Percentiles rank a stretch among this genome's conserved stretches.
Evolutionary conservation across 1,284 basidiomycete species (phyloP).

Genomic region (Leccinum solheimii): DNA sequence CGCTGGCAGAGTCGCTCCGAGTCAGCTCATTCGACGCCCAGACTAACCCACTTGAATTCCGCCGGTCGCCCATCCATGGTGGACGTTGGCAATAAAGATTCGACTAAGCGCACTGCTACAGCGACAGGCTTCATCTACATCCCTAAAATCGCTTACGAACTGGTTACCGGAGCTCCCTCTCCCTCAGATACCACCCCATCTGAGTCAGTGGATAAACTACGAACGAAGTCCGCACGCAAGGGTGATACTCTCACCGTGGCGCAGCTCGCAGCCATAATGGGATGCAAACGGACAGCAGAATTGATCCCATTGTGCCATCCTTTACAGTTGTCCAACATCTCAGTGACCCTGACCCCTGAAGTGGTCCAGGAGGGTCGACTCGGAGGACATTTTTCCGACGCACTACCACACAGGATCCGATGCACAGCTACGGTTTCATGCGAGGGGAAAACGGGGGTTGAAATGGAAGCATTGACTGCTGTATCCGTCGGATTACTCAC

Average conservation of each 20-base stretch:
- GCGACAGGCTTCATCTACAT: slow-evolving; percentile 79
- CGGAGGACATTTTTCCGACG: slow-evolving; percentile 5
- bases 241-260: slow-evolving; percentile 79
- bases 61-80: slow-evolving; percentile 79
- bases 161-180: slow-evolving; percentile 46
- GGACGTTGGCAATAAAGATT: slow-evolving; percentile 65
- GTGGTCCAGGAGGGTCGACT: background rate
- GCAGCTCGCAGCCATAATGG: slow-evolving; percentile 86
- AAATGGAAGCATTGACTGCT: slow-evolving; percentile 92
- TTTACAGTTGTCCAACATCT: slow-evolving; percentile 67
- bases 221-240: slow-evolving; percentile 59
- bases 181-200: slow-evolving; percentile 27
- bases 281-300: slow-evolving; percentile 76
- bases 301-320: slow-evolving; percentile 89
- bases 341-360: slow-evolving; percentile 59
- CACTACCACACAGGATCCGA: slow-evolving; percentile 50
- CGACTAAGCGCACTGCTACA: slow-evolving; percentile 72
- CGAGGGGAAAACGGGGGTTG: slow-evolving; percentile 83
- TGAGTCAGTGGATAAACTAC: slow-evolving; percentile 33
- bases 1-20: slow-evolving; percentile 26
- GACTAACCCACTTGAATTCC: slow-evolving; percentile 70
- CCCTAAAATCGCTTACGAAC: slow-evolving; percentile 60
- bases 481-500: slow-evolving; percentile 79
- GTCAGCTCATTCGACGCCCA: slow-evolving; percentile 12
- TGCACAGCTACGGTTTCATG: slow-evolving; percentile 71